Base-by-base conservation (phyloP, 371 early-diverging fungal species). In the Coemansia sp. region DNA sequence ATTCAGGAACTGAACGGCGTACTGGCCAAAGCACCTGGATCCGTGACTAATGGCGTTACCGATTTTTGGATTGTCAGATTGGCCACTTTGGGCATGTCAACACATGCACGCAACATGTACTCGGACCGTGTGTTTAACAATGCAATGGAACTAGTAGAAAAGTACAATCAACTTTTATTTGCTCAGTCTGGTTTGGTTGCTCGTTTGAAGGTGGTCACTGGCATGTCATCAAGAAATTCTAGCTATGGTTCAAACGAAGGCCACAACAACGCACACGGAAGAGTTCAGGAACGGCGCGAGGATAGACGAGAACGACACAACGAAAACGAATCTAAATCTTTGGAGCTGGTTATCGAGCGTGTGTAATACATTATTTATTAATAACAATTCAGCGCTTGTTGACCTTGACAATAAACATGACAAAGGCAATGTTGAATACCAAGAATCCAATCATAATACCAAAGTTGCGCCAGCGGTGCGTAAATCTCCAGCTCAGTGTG, bases 381-480 rank as follows among this genome's bases (percentile, higher is more conserved):
- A 87, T 61, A 82, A 67, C 26, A 82, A 68, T 74, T 2, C 25
- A 25, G 3, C 25, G 25, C 25, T 25, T 25, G 25, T 21, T 21
- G 21, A 21, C 21, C 21, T 21, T 21, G 21, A 21, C 21, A 21
- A 21, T 21, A 21, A 21, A 21, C 21, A 21, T 21, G 21, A 21
- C 21, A 21, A 21, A 21, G 21, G 21, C 21, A 21, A 21, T 21
- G 21, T 21, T 21, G 21, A 21, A 21, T 21, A 21, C 21, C 21
- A 21, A 21, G 21, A 85, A 90, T 5, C 83, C 86, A 47, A 86
- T 75, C 25, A 91, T 61, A 57, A 91, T 85, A 28, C 88, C 89
- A 62, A 88, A 82, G 78, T 91, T 89, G 67, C 91, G 83, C 88
- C 89, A 92, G 59, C 90, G 84, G 75, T 91, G 82, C 14, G 55